Evolutionary conservation across 805 yeast genomes (phyloP), one percentile per base, ranked within the genome.

Genomic region (Candida andamanensis): DNA sequence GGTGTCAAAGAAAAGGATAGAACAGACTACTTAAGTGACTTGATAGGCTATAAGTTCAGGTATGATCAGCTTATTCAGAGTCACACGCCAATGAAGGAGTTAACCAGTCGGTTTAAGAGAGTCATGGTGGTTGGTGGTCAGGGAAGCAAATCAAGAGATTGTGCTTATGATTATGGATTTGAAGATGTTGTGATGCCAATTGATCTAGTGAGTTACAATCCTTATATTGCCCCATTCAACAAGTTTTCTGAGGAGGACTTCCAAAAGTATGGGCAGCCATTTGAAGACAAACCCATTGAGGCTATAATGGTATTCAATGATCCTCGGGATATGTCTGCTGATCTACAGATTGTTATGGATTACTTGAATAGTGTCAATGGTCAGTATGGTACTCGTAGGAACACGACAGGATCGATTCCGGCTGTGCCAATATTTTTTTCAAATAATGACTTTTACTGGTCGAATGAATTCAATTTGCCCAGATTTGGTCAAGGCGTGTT

Each of bases 401-500:
- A 36, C 12, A 29, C 37, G 6, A 36, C 42, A 4, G 26, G 33
- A 6, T 39, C 52, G 13, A 54, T 55, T 9, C 89, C 85, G 26
- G 59, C 74, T 2, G 64, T 82, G 2, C 95, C 92, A 3, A 78
- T 84, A 13, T 73, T 76, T 39, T 86, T 85, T 57, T 80, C 90
- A 26, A 86, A 85, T 56, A 74, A 82, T 49, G 97, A 89, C 56
- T 73, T 85, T 48, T 49, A 82, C 20, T 89, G 95, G 95, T 85
- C 95, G 12, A 87, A 84, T 49, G 86, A 80, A 47, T 89, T 80
- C 54, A 57, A 52, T 11, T 58, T 80, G 33, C 85, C 95, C 15
- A 69, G 97, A 34, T 83, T 85, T 49, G 97, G 96, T 5, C 95
- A 87, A 59, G 97, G 97, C 16, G 94, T 90, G 2, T 80, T 84